A percentile compares a stretch with the other conserved stretches of the same genome.
Conservation (phyloP, 2,329 filamentous ascomycete genomes). For the Microsporum audouinii region DNA sequence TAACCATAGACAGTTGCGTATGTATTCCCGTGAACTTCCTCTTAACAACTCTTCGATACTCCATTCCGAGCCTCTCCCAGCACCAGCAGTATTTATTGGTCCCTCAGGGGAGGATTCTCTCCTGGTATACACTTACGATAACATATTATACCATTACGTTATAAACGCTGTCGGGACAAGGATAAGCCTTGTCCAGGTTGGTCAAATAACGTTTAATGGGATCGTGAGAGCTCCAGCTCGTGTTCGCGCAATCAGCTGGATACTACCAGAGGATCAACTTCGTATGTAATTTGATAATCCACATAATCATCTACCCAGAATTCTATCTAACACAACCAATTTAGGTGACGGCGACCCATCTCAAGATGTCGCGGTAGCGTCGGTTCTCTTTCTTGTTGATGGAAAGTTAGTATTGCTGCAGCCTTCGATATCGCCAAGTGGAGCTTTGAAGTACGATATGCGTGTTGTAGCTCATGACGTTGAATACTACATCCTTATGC, state of each 20-base stretch:
- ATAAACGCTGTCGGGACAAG: slow-evolving; percentile 61
- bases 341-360: slow-evolving; percentile 77
- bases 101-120: slow-evolving; percentile 88
- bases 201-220: slow-evolving; percentile 93
- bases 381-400: slow-evolving; percentile 91
- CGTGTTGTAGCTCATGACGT: slow-evolving; percentile 90
- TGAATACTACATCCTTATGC: slow-evolving; percentile 86
- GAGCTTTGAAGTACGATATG: slow-evolving; percentile 95
- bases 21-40: slow-evolving; percentile 77
- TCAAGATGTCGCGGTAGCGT: slow-evolving; percentile 85
- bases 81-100: slow-evolving; percentile 80
- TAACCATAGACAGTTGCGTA: slow-evolving; percentile 48
- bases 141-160: slow-evolving; percentile 87
- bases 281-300: slow-evolving; percentile 35
- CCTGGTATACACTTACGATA: slow-evolving; percentile 93
- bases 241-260: slow-evolving; percentile 89
- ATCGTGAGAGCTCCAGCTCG: slow-evolving; percentile 88
- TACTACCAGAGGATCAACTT: slow-evolving; percentile 81
- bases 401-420: slow-evolving; percentile 89
- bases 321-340: background rate
- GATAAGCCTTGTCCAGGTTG: slow-evolving; percentile 77
- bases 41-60: slow-evolving; percentile 63
- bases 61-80: slow-evolving; percentile 64
- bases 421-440: slow-evolving; percentile 68
- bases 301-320: slow-evolving; percentile 12